Base-by-base conservation (phyloP, 139 green algal species). In the Desmodesmus armatus region DNA sequence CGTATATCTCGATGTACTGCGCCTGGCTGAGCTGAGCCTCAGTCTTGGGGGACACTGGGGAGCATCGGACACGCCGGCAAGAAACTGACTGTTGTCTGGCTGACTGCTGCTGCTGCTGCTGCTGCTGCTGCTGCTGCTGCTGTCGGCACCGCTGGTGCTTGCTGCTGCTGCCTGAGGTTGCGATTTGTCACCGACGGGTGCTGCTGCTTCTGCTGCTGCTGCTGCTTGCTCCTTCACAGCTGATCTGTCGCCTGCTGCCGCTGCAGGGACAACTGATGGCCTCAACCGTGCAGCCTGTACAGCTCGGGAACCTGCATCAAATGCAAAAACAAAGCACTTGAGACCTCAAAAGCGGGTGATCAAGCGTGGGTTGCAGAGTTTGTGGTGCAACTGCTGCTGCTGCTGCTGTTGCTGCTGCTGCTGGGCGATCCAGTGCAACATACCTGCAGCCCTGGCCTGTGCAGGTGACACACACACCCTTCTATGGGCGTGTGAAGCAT, bases 1-100 rank as follows among this genome's bases (percentile, higher is more conserved):
- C 90, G 41, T 93, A 93, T 40, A 93, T 92, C 60, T 88, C 83
- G 63, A 87, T 81, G 83, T 93, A 93, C 79, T 93, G 85, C 60
- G 88, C 88, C 33, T 82, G 47, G 0, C 66, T 91, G 44, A 89
- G 40, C 51, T 85, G 44, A 2, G 90, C 90, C 81, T 93, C 90
- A 21, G 81, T 79, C 41, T 86, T 84, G 17, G 90, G 90, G 2
- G 84, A 90, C 3, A 89, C 40, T n/a, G n/a, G n/a, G n/a, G n/a
- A n/a, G n/a, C 55, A 71, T 53, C 27, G 76, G 76, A 53, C 53
- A 37, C 3, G 55, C 55, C 19, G 25, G 29, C 40, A 77, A 2
- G 9, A 21, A 7, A 55, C 47, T 55, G 39, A 39, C 37, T 58
- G 69, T 21, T 19, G 69, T 25, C 69, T 6, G 69, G 23, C 19